These are phyloP conservation scores for Quercus mongolica DNA, from an alignment of 306 rosid species.

Conservation along the genomic window DNA sequence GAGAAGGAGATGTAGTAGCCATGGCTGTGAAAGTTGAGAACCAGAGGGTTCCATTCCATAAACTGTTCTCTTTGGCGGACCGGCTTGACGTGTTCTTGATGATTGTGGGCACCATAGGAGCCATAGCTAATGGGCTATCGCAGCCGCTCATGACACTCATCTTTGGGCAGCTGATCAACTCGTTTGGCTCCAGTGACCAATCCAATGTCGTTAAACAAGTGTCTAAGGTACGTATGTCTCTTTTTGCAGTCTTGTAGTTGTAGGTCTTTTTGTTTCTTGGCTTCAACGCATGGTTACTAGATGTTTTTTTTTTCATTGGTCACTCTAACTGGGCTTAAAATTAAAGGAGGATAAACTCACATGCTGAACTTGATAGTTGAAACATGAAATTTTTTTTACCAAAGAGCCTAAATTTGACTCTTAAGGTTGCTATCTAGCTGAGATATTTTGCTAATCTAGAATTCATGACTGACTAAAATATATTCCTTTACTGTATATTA, in stretches of 20 bases:
- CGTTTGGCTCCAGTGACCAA: slow-evolving; percentile 46
- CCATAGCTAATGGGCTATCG: slow-evolving; percentile 50
- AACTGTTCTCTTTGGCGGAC: slow-evolving; percentile 73
- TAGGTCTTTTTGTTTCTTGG: background rate
- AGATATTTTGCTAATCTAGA: too few species aligned
- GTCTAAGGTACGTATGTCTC: slow-evolving; percentile 40
- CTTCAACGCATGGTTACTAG: too few species aligned
- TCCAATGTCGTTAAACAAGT: slow-evolving; percentile 29
- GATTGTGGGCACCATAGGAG: slow-evolving; percentile 49
- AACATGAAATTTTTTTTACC: too few species aligned
- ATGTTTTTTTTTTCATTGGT: too few species aligned
- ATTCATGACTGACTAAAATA: too few species aligned
- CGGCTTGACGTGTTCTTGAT: slow-evolving; percentile 45
- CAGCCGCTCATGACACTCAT: slow-evolving; percentile 73
- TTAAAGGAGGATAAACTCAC: too few species aligned
- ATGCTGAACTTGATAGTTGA: too few species aligned
- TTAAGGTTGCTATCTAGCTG: too few species aligned
- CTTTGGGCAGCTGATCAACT: slow-evolving; percentile 52
- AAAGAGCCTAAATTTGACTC: too few species aligned
- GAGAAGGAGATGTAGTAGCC: background rate
- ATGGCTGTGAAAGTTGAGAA: background rate
- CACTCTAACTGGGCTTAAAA: too few species aligned
- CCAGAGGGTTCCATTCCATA: slow-evolving; percentile 50
- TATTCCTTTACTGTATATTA: too few species aligned
- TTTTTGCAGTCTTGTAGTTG: background rate